These are phyloP conservation scores for Botrytis medusae DNA, from an alignment of 2,329 filamentous ascomycete genomes.

Conservation along the genomic window DNA sequence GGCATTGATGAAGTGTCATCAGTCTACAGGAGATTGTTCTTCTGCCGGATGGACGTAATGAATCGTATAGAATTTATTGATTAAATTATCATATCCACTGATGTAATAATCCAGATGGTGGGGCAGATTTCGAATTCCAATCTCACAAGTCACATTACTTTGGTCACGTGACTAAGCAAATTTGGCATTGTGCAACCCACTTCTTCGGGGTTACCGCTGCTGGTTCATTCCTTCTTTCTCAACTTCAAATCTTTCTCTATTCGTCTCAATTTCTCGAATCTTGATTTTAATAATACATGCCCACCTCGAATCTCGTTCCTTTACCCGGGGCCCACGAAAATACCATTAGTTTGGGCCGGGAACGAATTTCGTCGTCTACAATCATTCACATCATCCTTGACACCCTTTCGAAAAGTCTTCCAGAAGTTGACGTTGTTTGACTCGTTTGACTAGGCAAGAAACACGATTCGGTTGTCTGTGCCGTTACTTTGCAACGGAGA, in stretches of 20 bases:
- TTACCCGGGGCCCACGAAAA: neutral
- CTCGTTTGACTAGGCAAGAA: neutral
- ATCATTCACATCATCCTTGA: neutral
- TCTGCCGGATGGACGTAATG: neutral
- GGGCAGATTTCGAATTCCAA: neutral
- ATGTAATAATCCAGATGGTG: neutral
- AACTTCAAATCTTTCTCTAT: neutral
- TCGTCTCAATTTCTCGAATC: neutral
- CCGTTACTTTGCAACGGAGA: neutral
- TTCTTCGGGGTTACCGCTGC: neutral
- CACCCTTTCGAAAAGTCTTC: neutral
- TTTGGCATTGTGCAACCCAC: neutral
- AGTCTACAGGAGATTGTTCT: neutral
- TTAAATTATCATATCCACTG: neutral
- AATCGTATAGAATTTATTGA: neutral
- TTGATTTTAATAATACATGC: neutral
- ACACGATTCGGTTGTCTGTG: neutral
- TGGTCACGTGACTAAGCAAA: neutral
- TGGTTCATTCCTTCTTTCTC: neutral
- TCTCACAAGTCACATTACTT: neutral
- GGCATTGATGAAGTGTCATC: neutral
- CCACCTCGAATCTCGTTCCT: neutral
- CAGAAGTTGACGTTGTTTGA: too few species aligned
- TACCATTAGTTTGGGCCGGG: neutral
- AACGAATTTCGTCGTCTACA: neutral